Evolutionary conservation across 108 stramenopile species (phyloP).

Genomic region (Fragilariopsis cylindrus): DNA sequence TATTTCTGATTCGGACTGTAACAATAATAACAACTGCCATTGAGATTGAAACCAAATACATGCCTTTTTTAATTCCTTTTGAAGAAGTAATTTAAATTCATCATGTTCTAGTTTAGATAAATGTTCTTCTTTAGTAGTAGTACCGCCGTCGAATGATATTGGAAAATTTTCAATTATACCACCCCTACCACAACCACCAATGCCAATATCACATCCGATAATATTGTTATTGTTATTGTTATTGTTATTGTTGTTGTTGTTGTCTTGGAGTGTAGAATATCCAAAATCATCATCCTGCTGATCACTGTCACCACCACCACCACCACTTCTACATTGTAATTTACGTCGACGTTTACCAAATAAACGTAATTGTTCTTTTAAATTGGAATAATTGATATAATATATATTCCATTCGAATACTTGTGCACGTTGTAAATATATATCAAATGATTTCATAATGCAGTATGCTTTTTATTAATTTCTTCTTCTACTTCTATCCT

Average conservation of each 20-base stretch:
- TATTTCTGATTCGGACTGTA: not conserved
- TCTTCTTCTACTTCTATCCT: no score
- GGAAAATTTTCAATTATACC: no score
- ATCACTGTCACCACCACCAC: not conserved
- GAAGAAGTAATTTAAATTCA: slow-evolving; percentile 3
- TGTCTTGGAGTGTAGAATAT: slow-evolving; percentile 7
- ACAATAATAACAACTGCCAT: slow-evolving; percentile 1
- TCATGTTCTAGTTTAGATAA: slow-evolving; percentile 16
- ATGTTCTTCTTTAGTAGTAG: not conserved
- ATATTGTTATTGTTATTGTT: not conserved
- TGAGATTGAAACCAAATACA: slow-evolving; percentile 4
- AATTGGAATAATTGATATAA: slow-evolving; percentile 4
- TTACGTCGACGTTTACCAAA: slow-evolving; percentile 8
- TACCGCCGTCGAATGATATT: not conserved
- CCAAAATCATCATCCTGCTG: not conserved
- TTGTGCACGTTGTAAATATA: not conserved
- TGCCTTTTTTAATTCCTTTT: not conserved
- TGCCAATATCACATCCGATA: not conserved
- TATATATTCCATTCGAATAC: not conserved
- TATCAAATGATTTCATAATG: slow-evolving; percentile 19
- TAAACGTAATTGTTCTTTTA: not conserved
- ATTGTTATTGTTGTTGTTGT: no score
- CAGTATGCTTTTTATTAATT: no score
- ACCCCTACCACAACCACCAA: slow-evolving; percentile 7
- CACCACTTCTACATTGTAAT: slow-evolving; percentile 1